These are phyloP conservation scores for Helichrysum umbraculigerum DNA, from an alignment of 129 eudicot species.

Conservation along the genomic window DNA sequence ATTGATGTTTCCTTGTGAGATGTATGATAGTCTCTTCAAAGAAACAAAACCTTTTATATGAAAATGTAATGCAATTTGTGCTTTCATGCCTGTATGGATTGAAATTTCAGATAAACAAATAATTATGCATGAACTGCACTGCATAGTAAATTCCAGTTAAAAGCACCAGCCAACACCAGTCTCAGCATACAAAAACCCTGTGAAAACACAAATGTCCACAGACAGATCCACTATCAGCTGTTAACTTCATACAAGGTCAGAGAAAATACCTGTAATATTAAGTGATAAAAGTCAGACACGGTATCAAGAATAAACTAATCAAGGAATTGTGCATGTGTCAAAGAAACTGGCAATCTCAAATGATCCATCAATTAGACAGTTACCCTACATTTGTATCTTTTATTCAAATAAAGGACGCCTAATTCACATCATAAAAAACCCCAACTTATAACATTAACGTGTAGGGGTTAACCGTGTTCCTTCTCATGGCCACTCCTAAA, in stretches of 20 bases:
- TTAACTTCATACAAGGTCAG: constrained; percentile 97
- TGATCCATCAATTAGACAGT: neutral
- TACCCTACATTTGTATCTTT: constrained; percentile 1
- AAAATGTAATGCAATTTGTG: neutral
- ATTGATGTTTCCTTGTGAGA: neutral
- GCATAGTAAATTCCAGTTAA: constrained; percentile 28
- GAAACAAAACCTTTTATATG: neutral
- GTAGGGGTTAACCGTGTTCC: neutral
- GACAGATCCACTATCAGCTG: constrained; percentile 85
- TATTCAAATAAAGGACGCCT: constrained; percentile 3
- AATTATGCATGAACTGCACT: constrained; percentile 28
- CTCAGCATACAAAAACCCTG: constrained; percentile 52
- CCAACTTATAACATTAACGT: neutral
- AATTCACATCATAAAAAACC: neutral
- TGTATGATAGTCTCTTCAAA: neutral
- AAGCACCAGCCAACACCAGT: constrained; percentile 43
- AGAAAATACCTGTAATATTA: constrained; percentile 95
- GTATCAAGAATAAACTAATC: constrained; percentile 4
- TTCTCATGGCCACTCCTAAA: too few species aligned
- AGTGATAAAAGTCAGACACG: constrained; percentile 54
- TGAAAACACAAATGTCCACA: constrained; percentile 80
- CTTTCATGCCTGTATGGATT: constrained; percentile 15
- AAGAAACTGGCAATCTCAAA: constrained; percentile 11
- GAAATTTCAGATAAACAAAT: constrained; percentile 22
- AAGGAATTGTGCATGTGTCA: neutral